These are phyloP conservation scores for Tylopilus vinaceipallidus DNA, from an alignment of 768 basidiomycete species.

Conservation along the genomic window DNA sequence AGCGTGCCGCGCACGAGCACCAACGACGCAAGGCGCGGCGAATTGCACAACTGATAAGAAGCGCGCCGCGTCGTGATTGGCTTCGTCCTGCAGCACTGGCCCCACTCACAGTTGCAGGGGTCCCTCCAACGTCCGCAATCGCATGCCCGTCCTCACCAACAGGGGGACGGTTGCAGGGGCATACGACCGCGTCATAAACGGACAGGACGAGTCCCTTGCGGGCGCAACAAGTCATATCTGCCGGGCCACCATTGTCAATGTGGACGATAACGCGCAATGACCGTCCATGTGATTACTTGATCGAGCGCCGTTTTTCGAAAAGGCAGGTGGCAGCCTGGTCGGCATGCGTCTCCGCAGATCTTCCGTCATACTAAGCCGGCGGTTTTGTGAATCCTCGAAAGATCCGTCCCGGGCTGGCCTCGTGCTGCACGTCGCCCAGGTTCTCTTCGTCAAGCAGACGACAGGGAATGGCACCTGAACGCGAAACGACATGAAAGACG, in stretches of 20 bases:
- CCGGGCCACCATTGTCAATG: too few species aligned
- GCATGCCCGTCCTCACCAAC: background rate
- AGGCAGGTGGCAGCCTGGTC: too few species aligned
- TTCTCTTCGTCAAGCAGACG: background rate
- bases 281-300: background rate
- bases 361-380: too few species aligned
- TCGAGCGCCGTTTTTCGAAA: background rate
- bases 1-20: background rate
- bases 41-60: slow-evolving; percentile 1
- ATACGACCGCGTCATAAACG: background rate
- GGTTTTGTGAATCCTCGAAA: background rate
- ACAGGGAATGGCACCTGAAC: background rate
- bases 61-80: background rate
- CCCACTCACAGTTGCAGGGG: too few species aligned
- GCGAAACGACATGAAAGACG: background rate
- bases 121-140: too few species aligned
- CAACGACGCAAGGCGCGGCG: slow-evolving; percentile 5
- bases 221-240: too few species aligned
- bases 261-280: too few species aligned
- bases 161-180: too few species aligned
- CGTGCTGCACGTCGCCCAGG: slow-evolving; percentile 7
- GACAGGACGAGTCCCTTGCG: background rate
- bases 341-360: too few species aligned
- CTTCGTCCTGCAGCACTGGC: too few species aligned
- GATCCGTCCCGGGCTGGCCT: slow-evolving; percentile 19